Evolutionary conservation across 1,284 basidiomycete species (phyloP).

Genomic region (Pseudozyma thailandica): DNA sequence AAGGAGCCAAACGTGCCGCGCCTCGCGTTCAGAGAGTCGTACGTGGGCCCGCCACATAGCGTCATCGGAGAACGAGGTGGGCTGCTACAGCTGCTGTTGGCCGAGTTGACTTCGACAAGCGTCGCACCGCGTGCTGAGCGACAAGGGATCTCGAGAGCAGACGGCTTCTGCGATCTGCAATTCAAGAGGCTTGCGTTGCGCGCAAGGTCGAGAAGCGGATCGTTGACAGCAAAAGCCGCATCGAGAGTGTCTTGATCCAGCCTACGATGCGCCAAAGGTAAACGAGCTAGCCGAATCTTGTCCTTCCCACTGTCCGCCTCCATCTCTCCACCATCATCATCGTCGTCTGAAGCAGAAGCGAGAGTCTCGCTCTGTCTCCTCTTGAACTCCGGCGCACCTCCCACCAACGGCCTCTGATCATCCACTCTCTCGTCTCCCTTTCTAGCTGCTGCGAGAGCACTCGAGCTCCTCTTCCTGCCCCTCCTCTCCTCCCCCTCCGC

Average conservation of each 20-base stretch:
- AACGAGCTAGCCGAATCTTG: slow-evolving; percentile 14
- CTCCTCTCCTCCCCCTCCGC: slow-evolving; percentile 8
- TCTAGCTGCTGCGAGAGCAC: not conserved
- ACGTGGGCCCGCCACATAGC: not conserved
- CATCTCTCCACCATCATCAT: too few species aligned
- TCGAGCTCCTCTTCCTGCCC: slow-evolving; percentile 25
- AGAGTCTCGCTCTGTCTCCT: slow-evolving; percentile 17
- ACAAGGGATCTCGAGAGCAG: slow-evolving; percentile 10
- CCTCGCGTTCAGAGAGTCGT: slow-evolving; percentile 3
- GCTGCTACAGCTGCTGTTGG: not conserved
- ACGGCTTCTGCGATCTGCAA: slow-evolving; percentile 5
- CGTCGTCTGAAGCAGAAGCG: not conserved
- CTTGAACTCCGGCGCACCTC: slow-evolving; percentile 4
- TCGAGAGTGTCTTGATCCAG: slow-evolving; percentile 15
- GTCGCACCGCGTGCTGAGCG: not conserved
- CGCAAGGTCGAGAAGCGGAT: slow-evolving; percentile 8
- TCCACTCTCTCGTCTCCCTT: slow-evolving; percentile 9
- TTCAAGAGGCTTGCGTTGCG: not conserved
- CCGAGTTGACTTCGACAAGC: slow-evolving; percentile 1
- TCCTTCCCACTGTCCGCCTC: not conserved
- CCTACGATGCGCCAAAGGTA: slow-evolving; percentile 18
- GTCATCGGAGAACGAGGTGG: not conserved
- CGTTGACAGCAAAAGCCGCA: slow-evolving; percentile 11
- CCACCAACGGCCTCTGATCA: not conserved
- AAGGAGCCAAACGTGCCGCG: slow-evolving; percentile 21